A percentile compares a stretch with the other conserved stretches of the same genome.
Evolutionary conservation across 495 filamentous ascomycete genomes (phyloP).

Genomic region (Cairneyella variabilis): DNA sequence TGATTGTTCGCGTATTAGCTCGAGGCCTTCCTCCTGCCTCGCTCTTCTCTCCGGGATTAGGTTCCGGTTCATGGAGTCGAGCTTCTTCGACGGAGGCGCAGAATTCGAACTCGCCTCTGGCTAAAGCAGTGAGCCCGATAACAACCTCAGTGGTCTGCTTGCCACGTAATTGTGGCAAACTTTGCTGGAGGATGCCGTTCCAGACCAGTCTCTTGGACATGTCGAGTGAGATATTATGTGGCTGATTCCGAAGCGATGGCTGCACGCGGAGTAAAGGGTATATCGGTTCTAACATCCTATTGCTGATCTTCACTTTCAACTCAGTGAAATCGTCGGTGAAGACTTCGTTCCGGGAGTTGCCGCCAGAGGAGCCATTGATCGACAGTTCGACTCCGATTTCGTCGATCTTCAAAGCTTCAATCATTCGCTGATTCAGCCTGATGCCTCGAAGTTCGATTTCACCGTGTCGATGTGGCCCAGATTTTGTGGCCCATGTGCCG

Average conservation of each 20-base stretch:
- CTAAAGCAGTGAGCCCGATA: conserved; percentile 67
- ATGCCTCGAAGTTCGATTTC: conserved; percentile 71
- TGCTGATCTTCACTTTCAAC: conserved; percentile 62
- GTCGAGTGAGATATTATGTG: conserved; percentile 72
- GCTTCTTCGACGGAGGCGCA: conserved; percentile 80
- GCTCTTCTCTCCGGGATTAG: conserved; percentile 17
- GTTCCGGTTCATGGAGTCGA: conserved; percentile 36
- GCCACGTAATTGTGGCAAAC: conserved; percentile 55
- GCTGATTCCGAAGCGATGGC: conserved; percentile 70
- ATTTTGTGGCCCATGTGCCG: conserved; percentile 65
- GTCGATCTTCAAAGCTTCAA: conserved; percentile 77
- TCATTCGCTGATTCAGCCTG: conserved; percentile 71
- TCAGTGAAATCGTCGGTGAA: conserved; percentile 68
- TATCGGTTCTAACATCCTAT: conserved; percentile 65
- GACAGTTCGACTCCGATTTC: conserved; percentile 70
- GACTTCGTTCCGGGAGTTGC: conserved; percentile 27
- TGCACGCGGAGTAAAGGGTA: conserved; percentile 72
- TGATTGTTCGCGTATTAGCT: conserved; percentile 50
- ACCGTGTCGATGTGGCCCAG: conserved; percentile 53
- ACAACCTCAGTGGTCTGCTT: conserved; percentile 50
- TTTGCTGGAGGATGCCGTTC: conserved; percentile 78
- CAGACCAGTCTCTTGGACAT: conserved; percentile 78
- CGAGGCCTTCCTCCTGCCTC: conserved; percentile 33
- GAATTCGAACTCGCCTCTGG: conserved; percentile 79
- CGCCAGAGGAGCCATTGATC: conserved; percentile 31